These are phyloP conservation scores for Hericium erinaceus DNA, from an alignment of 768 basidiomycete species.

Conservation along the genomic window DNA sequence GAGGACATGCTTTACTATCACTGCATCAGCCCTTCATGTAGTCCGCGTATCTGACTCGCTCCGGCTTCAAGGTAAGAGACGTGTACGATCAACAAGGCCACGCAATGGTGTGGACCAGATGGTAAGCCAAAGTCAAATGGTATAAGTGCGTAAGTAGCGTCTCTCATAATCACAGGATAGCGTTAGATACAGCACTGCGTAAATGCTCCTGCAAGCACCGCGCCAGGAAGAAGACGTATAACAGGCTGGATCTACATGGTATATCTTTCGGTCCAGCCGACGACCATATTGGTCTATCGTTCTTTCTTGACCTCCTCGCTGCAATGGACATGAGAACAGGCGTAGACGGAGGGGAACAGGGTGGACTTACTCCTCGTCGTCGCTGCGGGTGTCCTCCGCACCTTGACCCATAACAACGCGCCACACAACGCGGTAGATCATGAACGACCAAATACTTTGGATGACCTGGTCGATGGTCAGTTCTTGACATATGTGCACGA, in stretches of 20 bases:
- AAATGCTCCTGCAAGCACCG: too few relatives aligned
- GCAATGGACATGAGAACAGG: not conserved
- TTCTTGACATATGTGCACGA: not conserved
- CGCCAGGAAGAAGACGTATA: too few relatives aligned
- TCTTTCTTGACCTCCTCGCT: conserved; percentile 25
- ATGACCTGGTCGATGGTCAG: conserved; percentile 37
- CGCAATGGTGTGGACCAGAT: too few relatives aligned
- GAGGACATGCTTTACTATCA: too few relatives aligned
- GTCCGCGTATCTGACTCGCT: too few relatives aligned
- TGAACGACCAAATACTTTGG: conserved; percentile 76
- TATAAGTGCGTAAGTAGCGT: too few relatives aligned
- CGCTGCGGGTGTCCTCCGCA: conserved; percentile 80
- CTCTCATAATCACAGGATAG: too few relatives aligned
- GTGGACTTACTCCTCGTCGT: conserved; percentile 58
- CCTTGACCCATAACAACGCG: conserved; percentile 65
- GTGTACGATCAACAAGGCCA: too few relatives aligned
- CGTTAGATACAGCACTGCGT: too few relatives aligned
- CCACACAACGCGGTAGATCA: conserved; percentile 81
- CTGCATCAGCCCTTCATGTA: too few relatives aligned
- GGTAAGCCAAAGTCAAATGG: too few relatives aligned
- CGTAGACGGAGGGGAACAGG: not conserved
- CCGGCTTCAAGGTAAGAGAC: too few relatives aligned
- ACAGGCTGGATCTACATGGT: not conserved
- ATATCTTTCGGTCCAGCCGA: not conserved
- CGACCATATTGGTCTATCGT: conserved; percentile 10